Percentiles rank a stretch among this genome's conserved stretches.
Conservation (phyloP, 2,329 filamentous ascomycete genomes). For the Claviceps sp. region DNA sequence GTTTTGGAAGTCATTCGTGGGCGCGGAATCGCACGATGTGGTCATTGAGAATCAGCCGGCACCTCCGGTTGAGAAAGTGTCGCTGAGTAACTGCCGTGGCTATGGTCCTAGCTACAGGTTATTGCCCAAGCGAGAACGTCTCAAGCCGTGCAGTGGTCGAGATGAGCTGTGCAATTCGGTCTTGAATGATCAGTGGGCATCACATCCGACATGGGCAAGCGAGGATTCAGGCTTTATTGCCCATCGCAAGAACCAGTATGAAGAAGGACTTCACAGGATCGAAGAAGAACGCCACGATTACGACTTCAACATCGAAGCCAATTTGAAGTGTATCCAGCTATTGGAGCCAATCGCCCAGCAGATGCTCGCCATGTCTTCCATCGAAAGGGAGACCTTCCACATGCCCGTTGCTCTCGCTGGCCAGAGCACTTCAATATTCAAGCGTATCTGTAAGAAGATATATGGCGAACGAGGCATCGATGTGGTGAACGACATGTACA, state of each 20-base stretch:
- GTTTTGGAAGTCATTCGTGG: conserved; percentile 77
- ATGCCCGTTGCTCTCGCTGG: conserved; percentile 78
- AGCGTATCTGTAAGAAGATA: conserved; percentile 93
- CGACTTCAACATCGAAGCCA: conserved; percentile 95
- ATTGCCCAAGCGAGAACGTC: conserved; percentile 77
- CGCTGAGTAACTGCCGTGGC: conserved; percentile 88
- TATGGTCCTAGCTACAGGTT: conserved; percentile 90
- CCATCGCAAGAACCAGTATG: conserved; percentile 89
- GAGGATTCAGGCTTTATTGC: conserved; percentile 97
- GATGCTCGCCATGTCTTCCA: conserved; percentile 64
- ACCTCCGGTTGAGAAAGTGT: conserved; percentile 68
- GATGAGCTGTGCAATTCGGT: conserved; percentile 91
- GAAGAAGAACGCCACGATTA: conserved; percentile 98
- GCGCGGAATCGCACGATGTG: conserved; percentile 63
- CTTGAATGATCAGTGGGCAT: conserved; percentile 96
- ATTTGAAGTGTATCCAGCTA: conserved; percentile 87
- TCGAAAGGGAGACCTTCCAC: conserved; percentile 60
- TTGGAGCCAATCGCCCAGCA: conserved; percentile 89
- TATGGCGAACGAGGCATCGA: conserved; percentile 81
- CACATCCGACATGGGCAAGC: conserved; percentile 95
- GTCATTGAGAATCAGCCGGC: conserved; percentile 66
- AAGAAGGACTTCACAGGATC: conserved; percentile 88
- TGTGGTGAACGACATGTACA: conserved; percentile 79
- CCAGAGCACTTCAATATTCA: conserved; percentile 92
- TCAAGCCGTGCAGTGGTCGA: conserved; percentile 84